phyloP scores from a whole-genome alignment of 1,139 yeast genomes.

The Arxiozyma slooffiae region DNA sequence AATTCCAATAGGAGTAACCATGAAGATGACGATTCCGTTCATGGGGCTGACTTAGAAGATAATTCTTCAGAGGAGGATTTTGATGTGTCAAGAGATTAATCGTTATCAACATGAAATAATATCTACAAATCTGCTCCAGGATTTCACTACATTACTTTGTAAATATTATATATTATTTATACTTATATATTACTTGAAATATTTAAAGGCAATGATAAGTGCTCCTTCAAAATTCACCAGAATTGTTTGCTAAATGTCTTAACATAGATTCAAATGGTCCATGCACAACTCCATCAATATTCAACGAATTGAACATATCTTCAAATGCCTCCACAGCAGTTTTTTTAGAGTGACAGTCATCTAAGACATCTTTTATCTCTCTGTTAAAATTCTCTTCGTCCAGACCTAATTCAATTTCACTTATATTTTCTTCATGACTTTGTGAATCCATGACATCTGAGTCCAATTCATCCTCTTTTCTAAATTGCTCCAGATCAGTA shows the following conservation, averaged over 20 bases:
- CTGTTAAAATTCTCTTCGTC: neutral
- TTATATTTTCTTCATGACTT: neutral
- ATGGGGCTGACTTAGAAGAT: slow-evolving; percentile 11
- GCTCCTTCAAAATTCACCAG: neutral
- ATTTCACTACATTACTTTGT: too few species aligned
- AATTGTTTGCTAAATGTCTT: slow-evolving; percentile 5
- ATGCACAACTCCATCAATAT: slow-evolving; percentile 28
- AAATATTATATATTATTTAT: too few species aligned
- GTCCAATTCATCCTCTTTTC: too few species aligned
- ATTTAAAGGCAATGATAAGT: neutral
- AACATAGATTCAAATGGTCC: slow-evolving; percentile 29
- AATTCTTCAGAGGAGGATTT: slow-evolving; percentile 10
- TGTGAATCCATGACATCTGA: neutral
- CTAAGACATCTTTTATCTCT: slow-evolving; percentile 16
- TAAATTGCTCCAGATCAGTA: too few species aligned
- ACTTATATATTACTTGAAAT: neutral
- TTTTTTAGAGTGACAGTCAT: slow-evolving; percentile 21
- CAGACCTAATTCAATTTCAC: slow-evolving; percentile 5
- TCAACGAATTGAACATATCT: slow-evolving; percentile 22
- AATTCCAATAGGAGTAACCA: slow-evolving; percentile 22
- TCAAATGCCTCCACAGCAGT: slow-evolving; percentile 19
- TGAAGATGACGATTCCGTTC: slow-evolving; percentile 9
- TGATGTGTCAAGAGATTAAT: slow-evolving; percentile 2
- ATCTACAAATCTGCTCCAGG: neutral
- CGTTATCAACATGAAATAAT: too few species aligned